phyloP scores from a whole-genome alignment of 2,329 filamentous ascomycete species.

The Talaromyces pinophilus region DNA sequence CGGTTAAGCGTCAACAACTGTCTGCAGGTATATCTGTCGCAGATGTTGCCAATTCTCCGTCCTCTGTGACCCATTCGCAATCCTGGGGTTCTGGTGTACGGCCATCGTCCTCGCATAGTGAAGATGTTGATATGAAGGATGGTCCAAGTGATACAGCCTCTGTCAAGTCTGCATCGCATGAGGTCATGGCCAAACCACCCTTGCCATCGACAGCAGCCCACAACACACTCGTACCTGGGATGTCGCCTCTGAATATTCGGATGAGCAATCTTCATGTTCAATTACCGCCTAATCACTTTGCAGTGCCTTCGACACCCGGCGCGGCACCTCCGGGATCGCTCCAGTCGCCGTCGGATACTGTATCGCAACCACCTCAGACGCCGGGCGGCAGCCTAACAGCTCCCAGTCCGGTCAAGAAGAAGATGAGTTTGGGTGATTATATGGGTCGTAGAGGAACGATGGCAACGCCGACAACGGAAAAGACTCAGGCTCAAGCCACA shows the following conservation, averaged over 20 bases:
- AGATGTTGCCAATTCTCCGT: background rate
- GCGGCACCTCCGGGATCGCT: slow-evolving; percentile 33
- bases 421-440: slow-evolving; percentile 54
- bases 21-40: slow-evolving; percentile 23
- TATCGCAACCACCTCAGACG: slow-evolving; percentile 29
- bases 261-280: slow-evolving; percentile 32
- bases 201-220: slow-evolving; percentile 42
- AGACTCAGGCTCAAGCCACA: slow-evolving; percentile 35
- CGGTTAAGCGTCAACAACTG: slow-evolving; percentile 28
- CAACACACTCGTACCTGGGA: slow-evolving; percentile 35
- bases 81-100: background rate
- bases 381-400: slow-evolving; percentile 38
- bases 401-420: slow-evolving; percentile 54
- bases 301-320: slow-evolving; percentile 32
- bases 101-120: slow-evolving; percentile 18
- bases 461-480: slow-evolving; percentile 45
- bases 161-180: slow-evolving; percentile 4
- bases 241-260: slow-evolving; percentile 26
- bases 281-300: slow-evolving; percentile 30
- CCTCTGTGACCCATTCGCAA: slow-evolving; percentile 2
- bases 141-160: slow-evolving; percentile 31
- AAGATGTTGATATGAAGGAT: slow-evolving; percentile 53
- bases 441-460: slow-evolving; percentile 46
- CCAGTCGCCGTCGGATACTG: slow-evolving; percentile 34
- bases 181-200: slow-evolving; percentile 24